phyloP scores from a whole-genome alignment of 75 land plant species.

The Larix kaempferi region DNA sequence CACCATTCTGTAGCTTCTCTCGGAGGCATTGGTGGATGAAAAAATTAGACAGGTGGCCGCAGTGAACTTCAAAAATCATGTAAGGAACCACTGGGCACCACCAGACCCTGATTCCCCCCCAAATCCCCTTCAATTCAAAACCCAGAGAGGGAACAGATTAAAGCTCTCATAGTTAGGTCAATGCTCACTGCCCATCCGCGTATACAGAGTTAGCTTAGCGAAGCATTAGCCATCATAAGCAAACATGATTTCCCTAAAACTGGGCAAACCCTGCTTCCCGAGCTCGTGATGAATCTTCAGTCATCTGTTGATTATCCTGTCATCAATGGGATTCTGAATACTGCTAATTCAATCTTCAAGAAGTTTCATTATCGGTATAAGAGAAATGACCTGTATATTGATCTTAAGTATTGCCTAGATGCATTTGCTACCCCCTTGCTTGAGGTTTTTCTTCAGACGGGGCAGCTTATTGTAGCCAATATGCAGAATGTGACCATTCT shows the following conservation, averaged over 20 bases:
- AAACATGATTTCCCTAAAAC: conserved; percentile 80
- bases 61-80: conserved; percentile 94
- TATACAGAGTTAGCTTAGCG: conserved; percentile 77
- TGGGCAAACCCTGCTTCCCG: conserved; percentile 86
- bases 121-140: conserved; percentile 17
- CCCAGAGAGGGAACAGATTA: conserved; percentile 77
- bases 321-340: conserved; percentile 73
- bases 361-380: conserved; percentile 77
- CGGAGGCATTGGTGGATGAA: conserved; percentile 62
- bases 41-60: conserved; percentile 88
- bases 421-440: conserved; percentile 81
- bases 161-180: conserved; percentile 50
- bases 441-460: conserved; percentile 70
- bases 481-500: conserved; percentile 17
- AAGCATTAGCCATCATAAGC: conserved; percentile 76
- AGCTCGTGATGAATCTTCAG: conserved; percentile 63
- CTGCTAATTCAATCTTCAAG: conserved; percentile 86
- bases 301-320: conserved; percentile 47
- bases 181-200: conserved; percentile 72
- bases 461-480: conserved; percentile 34
- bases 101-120: conserved; percentile 20
- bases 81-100: conserved; percentile 63
- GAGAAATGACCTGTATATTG: conserved; percentile 66
- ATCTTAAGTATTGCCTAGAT: conserved; percentile 94
- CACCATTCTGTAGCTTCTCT: conserved; percentile 72